Base-by-base conservation (phyloP, 2,329 filamentous ascomycete species). In the Bimuria novae-zelandiae region DNA sequence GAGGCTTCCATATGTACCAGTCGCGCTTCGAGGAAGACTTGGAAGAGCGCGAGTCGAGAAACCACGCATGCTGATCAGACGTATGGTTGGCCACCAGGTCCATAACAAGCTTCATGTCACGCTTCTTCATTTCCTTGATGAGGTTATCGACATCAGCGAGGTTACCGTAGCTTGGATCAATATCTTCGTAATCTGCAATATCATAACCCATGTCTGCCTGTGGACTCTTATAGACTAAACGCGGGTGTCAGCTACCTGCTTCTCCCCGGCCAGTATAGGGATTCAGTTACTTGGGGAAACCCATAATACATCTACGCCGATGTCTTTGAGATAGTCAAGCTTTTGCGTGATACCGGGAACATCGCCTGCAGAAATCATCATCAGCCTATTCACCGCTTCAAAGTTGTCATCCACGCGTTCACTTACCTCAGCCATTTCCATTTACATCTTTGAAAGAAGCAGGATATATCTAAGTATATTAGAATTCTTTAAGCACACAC, bases 381-480 rank as follows among this genome's bases (percentile, higher is more conserved):
- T 47, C 7, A 47, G 44, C 17, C n/a, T 12, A 19, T n/a, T 16
- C 4, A 14, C 7, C 10, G 7, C 23, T 17, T 27, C n/a, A n/a
- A n/a, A n/a, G 35, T 6, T 27, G 1, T 29, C 10, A 19, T 27
- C 11, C 14, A 14, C 14, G 22, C 3, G 6, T 14, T 1, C 19
- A 45, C 44, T 29, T n/a, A 32, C 83, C 83, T 55, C 79, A 75
- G 3, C 83, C 83, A 54, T 82, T 79, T 17, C 78, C 80, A 19
- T 80, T 84, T 23, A 79, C 81, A 64, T 85, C 83, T 45, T 82
- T 77, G 68, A 85, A 86, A 2, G 82, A 84, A 4, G 83, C 79
- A 7, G 82, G 82, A 62, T 85, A 86, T 43, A 86, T 78, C 63
- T 80, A 27, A 36, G 57, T 39, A 10, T 5, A 21, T 33, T 32